These are phyloP conservation scores for Allium sativum DNA, from an alignment of 106 monocot genomes.

Conservation along the genomic window DNA sequence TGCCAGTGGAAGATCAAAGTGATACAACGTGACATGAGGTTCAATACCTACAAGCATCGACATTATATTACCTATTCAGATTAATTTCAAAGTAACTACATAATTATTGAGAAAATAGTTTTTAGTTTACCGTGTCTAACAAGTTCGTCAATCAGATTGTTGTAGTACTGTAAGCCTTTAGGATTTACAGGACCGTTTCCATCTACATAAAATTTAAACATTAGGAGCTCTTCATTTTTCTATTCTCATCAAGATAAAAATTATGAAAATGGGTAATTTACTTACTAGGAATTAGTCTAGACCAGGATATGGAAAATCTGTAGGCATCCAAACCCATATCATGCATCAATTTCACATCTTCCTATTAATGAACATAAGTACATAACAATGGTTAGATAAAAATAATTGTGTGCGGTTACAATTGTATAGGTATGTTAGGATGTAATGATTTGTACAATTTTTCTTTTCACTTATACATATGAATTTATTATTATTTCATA, in stretches of 20 bases:
- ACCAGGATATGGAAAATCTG: slow-evolving; percentile 47
- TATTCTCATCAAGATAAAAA: too few species aligned
- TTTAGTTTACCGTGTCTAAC: slow-evolving; percentile 15
- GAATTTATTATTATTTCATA: neutral
- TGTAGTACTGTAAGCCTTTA: slow-evolving; percentile 29
- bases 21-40: slow-evolving; percentile 16
- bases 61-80: too few species aligned
- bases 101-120: too few species aligned
- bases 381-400: too few species aligned
- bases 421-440: too few species aligned
- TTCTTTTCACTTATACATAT: neutral
- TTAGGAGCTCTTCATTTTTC: neutral
- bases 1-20: slow-evolving; percentile 6
- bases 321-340: slow-evolving; percentile 37
- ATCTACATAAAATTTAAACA: slow-evolving; percentile 7
- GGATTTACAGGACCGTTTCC: slow-evolving; percentile 33
- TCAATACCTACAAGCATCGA: slow-evolving; percentile 11
- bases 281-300: slow-evolving; percentile 38
- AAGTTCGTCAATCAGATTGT: slow-evolving; percentile 38
- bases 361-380: slow-evolving; percentile 18
- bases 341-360: slow-evolving; percentile 38
- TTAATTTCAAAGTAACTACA: too few species aligned
- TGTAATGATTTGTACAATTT: too few species aligned
- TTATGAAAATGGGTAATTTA: too few species aligned
- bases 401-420: too few species aligned